Evolutionary conservation across 2,329 filamentous ascomycete species (phyloP).

Genomic region (Neonectria sp.): DNA sequence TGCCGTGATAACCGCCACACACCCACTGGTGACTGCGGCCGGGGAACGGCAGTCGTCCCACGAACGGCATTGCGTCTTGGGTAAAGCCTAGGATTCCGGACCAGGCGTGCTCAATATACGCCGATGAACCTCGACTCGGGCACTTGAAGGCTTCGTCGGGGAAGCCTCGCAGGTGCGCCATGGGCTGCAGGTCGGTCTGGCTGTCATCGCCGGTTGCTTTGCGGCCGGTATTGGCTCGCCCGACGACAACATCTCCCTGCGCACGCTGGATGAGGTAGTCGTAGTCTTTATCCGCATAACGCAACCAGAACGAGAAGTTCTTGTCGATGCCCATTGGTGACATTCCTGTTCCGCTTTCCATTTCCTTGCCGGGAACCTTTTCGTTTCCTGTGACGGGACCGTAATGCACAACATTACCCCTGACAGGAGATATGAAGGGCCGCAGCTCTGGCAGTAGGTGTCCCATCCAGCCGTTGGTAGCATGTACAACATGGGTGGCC

Average conservation of each 20-base stretch:
- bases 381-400: not conserved
- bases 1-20: conserved; percentile 34
- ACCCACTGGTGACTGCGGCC: conserved; percentile 35
- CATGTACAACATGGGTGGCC: conserved; percentile 41
- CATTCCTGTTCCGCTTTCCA: not conserved
- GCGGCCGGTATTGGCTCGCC: conserved; percentile 37
- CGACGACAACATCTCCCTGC: conserved; percentile 37
- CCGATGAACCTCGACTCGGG: not conserved
- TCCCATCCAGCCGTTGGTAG: conserved; percentile 47
- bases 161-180: conserved; percentile 32
- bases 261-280: conserved; percentile 43
- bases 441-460: conserved; percentile 43
- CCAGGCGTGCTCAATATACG: conserved; percentile 29
- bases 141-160: not conserved
- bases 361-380: not conserved
- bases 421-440: conserved; percentile 20
- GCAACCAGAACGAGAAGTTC: conserved; percentile 35
- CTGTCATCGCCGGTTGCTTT: conserved; percentile 33
- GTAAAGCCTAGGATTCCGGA: conserved; percentile 40
- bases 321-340: conserved; percentile 7
- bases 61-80: conserved; percentile 23
- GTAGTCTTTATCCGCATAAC: conserved; percentile 43
- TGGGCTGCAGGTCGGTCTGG: conserved; percentile 29
- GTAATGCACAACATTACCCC: conserved; percentile 24
- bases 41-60: conserved; percentile 24